Base-by-base conservation (phyloP, 768 basidiomycete species). In the Brasilioporus rufonigricans region DNA sequence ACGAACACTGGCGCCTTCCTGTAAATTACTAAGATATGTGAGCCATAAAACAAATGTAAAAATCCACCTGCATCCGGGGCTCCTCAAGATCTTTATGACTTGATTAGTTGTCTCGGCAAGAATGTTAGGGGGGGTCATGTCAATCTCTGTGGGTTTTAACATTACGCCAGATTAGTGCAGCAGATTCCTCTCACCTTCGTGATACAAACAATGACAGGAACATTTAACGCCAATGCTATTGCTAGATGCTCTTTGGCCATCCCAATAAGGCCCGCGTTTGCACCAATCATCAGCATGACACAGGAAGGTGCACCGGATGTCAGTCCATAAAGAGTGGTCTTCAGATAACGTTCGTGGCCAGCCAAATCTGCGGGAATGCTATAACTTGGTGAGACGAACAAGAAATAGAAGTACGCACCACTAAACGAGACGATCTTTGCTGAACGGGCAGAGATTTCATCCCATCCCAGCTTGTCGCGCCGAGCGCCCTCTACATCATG, bases 221-320 rank as follows among this genome's bases (percentile, higher is more conserved):
- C 91, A 64, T 87, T 92, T 48, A 99, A 73, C 6, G 97, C 97
- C 2, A 99, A 77, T 4, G 96, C 86, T 56, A 98, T 95, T 1
- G 97, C 93, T 12, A 99, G 76, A 71, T 99, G 97, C 70, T 99
- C 97, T 71, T 98, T 93, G 32, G 88, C 91, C 92, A 93, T 93
- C 48, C 91, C 83, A 58, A 93, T 92, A 39, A 93, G 69, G 9
- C 91, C 91, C 2, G 97, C 96, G 68, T 99, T 98, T 9, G 86
- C 94, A 21, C 95, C 97, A 12, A 98, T 91, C 75, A 96, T 95
- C 44, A 99, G 76, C 51, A 97, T 85, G 13, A 91, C 89, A 67
- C 89, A 96, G 53, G 85, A 96, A 51, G 96, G 94, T 0, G 93
- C 88, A 27, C 93, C 93, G 5, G 94, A 96, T 0, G 95, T 97